Evolutionary conservation across 1,139 yeast genomes (phyloP).

Genomic region (Meyerozyma sp.): DNA sequence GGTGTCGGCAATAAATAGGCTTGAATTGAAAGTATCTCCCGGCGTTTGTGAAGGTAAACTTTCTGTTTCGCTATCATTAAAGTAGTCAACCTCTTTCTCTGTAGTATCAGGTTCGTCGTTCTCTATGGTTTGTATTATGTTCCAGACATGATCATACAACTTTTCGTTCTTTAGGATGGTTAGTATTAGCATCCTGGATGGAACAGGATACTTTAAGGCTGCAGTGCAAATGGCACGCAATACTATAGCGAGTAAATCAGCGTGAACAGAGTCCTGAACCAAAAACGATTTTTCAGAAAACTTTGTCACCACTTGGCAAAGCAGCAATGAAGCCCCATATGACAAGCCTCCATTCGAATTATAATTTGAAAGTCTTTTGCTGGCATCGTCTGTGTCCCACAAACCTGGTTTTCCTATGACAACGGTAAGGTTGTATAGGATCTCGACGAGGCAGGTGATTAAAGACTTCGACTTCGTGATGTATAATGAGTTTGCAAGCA

Average conservation of each 20-base stretch:
- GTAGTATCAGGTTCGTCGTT: conserved; percentile 6
- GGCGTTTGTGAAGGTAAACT: background rate
- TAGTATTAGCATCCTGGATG: conserved; percentile 51
- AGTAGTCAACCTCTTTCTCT: background rate
- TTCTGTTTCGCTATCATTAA: background rate
- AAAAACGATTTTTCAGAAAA: conserved; percentile 40
- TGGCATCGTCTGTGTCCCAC: conserved; percentile 17
- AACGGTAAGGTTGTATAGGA: conserved; percentile 56
- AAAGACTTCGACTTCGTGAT: conserved; percentile 14
- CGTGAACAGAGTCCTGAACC: conserved; percentile 39
- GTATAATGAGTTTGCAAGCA: conserved; percentile 8
- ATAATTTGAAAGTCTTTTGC: conserved; percentile 24
- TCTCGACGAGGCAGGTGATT: conserved; percentile 48
- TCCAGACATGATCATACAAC: conserved; percentile 29
- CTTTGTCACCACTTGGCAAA: conserved; percentile 49
- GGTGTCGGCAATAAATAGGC: background rate
- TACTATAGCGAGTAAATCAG: conserved; percentile 55
- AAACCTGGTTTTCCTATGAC: conserved; percentile 16
- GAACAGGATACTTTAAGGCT: conserved; percentile 41
- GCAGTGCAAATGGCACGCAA: conserved; percentile 51
- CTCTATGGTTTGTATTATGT: conserved; percentile 23
- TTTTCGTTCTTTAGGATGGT: conserved; percentile 47
- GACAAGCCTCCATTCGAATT: conserved; percentile 48
- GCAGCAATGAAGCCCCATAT: conserved; percentile 51
- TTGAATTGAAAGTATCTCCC: background rate